Percentiles rank a stretch among this genome's conserved stretches.
phyloP scores from a whole-genome alignment of 805 yeast genomes.

The Candida ascalaphidarum region DNA sequence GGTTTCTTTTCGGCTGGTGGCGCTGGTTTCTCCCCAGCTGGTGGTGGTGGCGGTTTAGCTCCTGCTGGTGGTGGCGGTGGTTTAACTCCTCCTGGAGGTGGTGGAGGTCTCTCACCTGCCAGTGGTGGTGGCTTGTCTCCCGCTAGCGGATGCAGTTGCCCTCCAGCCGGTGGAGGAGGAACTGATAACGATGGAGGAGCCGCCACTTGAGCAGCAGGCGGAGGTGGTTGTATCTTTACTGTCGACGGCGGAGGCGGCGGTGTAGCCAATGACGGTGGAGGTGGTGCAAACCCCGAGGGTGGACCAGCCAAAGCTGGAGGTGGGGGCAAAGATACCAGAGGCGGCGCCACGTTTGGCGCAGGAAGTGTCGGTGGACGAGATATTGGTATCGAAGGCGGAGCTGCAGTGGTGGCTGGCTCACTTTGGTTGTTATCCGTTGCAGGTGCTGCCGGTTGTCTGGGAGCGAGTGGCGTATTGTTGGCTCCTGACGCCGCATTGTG shows the following conservation, averaged over 20 bases:
- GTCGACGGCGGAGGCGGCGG: conserved; percentile 5
- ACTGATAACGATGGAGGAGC: conserved; percentile 17
- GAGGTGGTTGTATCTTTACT: background rate
- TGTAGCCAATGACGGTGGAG: conserved; percentile 5
- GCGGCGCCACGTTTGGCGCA: no score
- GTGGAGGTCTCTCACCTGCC: no score
- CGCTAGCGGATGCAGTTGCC: conserved; percentile 5
- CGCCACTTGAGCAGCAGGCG: conserved; percentile 3
- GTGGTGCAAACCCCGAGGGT: conserved; percentile 15
- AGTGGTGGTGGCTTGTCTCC: background rate
- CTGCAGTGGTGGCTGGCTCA: conserved; percentile 1
- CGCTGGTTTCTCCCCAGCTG: conserved; percentile 12
- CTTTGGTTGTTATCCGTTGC: no score
- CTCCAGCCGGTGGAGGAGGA: conserved; percentile 6
- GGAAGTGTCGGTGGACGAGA: conserved; percentile 1
- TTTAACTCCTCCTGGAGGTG: conserved; percentile 11
- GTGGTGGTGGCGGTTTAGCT: conserved; percentile 12
- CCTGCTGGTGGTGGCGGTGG: conserved; percentile 3
- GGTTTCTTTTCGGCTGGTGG: conserved; percentile 4
- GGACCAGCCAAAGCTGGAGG: conserved; percentile 7
- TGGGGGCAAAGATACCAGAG: background rate
- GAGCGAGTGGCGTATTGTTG: no score
- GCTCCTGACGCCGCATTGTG: no score
- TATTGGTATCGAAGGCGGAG: conserved; percentile 3
- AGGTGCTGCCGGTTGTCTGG: no score